Base-by-base conservation (phyloP, 345 rosid species). In the Lenwebbia sp. region DNA sequence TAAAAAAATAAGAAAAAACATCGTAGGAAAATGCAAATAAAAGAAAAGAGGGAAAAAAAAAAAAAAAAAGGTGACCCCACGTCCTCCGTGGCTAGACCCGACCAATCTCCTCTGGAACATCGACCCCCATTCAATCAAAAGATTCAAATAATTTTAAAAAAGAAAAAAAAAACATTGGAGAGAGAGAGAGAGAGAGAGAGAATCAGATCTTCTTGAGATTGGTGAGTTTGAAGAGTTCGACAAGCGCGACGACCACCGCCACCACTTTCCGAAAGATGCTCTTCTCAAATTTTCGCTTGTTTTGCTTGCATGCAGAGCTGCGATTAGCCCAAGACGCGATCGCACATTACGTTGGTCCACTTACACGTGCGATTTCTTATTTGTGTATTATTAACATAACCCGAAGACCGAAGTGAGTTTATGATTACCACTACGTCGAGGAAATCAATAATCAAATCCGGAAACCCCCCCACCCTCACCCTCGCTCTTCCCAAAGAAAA, bases 241-340 rank as follows among this genome's bases (percentile, higher is more conserved):
- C 88, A 81, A 84, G 85, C 57, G 86, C 84, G 86, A 87, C 86
- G 85, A 87, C 96, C 95, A 94, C 86, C 85, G 82, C 96, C 95
- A 94, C 93, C 96, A 92, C 98, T 94, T 96, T 94, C 90, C 96
- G 91, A 95, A 94, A 94, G 92, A 94, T 93, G 96, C 97, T 89
- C 93, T 51, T 5, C 25, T 54, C 82, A 65, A 76, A 50, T 62
- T 52, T n/a, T 70, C 10, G 75, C 60, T 52, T 53, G 47, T n/a
- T 51, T 51, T 51, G 41, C 44, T 37, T 49, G 49, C 83, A 65
- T 3, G 52, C 78, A 89, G 89, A 83, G 87, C 22, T 62, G 86
- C 92, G 90, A 90, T 90, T 85, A 91, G 87, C 93, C 92, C 94
- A 85, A 93, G 81, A 2, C 81, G 47, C 57, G 2, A 54, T 3